Base-by-base conservation (phyloP, 768 basidiomycete species). In the Holtermanniella nyarrowii region DNA sequence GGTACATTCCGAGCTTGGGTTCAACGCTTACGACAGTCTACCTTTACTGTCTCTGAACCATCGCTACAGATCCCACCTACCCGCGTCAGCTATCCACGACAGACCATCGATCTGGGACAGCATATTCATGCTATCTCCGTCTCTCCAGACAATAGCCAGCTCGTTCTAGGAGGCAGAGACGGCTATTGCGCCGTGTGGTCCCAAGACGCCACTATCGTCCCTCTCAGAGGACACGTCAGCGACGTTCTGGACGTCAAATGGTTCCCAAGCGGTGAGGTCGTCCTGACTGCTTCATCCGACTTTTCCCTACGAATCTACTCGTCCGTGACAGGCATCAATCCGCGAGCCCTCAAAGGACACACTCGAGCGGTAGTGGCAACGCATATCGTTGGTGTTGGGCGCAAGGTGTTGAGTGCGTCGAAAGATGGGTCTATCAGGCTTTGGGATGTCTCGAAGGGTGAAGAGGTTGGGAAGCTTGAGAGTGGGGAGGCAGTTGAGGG, bases 271-370 rank as follows among this genome's bases (percentile, higher is more conserved):
- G 72, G 66, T 37, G 75, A 81, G 39, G 85, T 87, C 14, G 73
- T 87, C 1, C 76, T 90, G 10, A 79, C 84, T 4, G 75, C 81
- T 0, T 80, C 83, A 0, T 78, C 78, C 3, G 85, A 87, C 65
- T 82, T 86, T 58, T 74, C 79, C 0, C 68, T 88, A 2, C 73
- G 79, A 22, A 77, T 90, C 53, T 78, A 83, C 48, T 78, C 84
- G 5, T 80, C 83, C 0, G 77, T 76, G 26, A 66, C 76, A 42
- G 72, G 71, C 18, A 54, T 59, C 10, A 72, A 84, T 13, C 84
- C 77, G 0, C 79, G 85, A 12, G 79, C 77, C 1, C 72, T 88
- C 24, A 78, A 76, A 43, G 82, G 79, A 0, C 88, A 88, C 63
- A 79, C 77, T 0, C 77, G 82, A 4, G 73, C 79, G 0, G 76